Evolutionary conservation across 805 yeast species (phyloP).

Genomic region (Groenewaldozyma salmanticensis): DNA sequence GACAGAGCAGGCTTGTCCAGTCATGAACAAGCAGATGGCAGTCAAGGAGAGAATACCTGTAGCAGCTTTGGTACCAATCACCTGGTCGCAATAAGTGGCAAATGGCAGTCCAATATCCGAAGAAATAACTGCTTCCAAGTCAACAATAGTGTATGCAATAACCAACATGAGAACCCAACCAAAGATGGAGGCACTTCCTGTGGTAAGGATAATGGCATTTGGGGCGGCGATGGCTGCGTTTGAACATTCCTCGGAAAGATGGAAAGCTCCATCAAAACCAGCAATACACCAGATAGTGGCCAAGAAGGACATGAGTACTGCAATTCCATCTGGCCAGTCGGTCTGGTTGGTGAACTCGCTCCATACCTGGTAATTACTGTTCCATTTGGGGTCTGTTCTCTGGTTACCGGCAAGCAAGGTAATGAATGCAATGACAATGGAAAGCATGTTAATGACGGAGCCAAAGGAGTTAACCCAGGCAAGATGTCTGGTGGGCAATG

Average conservation of each 20-base stretch:
- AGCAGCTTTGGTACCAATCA: conserved; percentile 34
- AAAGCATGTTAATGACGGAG: conserved; percentile 39
- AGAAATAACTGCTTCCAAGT: conserved; percentile 35
- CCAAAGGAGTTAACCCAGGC: conserved; percentile 44
- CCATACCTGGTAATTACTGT: conserved; percentile 44
- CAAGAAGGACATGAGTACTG: conserved; percentile 40
- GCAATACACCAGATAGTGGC: conserved; percentile 47
- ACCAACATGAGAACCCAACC: conserved; percentile 52
- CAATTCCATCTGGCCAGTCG: conserved; percentile 55
- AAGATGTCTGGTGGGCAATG: conserved; percentile 45
- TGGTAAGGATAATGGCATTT: conserved; percentile 53
- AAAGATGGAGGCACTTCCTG: conserved; percentile 43
- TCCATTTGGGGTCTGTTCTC: conserved; percentile 36
- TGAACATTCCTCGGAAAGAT: conserved; percentile 61
- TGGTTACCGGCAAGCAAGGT: conserved; percentile 40
- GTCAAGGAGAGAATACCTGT: conserved; percentile 37
- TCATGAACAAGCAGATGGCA: conserved; percentile 35
- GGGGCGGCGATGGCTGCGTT: conserved; percentile 59
- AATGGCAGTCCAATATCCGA: conserved; percentile 53
- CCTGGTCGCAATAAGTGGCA: conserved; percentile 43
- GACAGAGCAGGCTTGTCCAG: conserved; percentile 53
- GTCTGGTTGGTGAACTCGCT: conserved; percentile 41
- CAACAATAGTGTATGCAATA: conserved; percentile 51
- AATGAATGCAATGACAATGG: conserved; percentile 43
- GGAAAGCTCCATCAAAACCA: conserved; percentile 69